Percentiles rank a stretch among this genome's conserved stretches.
Evolutionary conservation across 495 filamentous ascomycete species (phyloP).

Genomic region (Articulospora tetracladia): DNA sequence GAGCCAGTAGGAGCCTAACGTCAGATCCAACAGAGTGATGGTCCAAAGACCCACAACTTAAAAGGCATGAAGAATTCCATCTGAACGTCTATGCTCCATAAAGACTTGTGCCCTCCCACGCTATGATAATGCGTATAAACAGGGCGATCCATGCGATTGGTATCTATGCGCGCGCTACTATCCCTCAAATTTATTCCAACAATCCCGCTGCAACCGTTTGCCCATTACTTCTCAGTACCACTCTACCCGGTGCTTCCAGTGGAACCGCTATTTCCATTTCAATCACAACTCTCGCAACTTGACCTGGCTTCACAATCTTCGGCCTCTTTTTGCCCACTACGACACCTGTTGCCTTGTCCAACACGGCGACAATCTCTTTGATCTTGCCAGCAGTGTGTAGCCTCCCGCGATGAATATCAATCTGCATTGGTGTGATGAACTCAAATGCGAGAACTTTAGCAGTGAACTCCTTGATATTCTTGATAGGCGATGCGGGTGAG

Average conservation of each 20-base stretch:
- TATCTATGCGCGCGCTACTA: background rate
- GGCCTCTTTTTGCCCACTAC: slow-evolving; percentile 77
- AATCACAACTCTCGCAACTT: slow-evolving; percentile 63
- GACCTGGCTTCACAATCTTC: slow-evolving; percentile 70
- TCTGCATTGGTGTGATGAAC: slow-evolving; percentile 77
- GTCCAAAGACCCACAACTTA: too few species aligned
- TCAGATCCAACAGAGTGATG: too few species aligned
- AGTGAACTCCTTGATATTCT: slow-evolving; percentile 64
- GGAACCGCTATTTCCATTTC: slow-evolving; percentile 74
- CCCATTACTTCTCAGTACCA: slow-evolving; percentile 78
- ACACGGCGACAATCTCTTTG: slow-evolving; percentile 57
- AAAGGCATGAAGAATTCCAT: background rate
- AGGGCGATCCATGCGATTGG: background rate
- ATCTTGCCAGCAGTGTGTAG: slow-evolving; percentile 77
- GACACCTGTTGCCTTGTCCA: slow-evolving; percentile 66
- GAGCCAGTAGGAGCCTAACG: too few species aligned
- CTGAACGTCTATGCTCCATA: background rate
- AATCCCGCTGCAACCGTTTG: slow-evolving; percentile 84
- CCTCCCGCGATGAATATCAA: slow-evolving; percentile 84
- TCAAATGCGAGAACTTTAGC: slow-evolving; percentile 87
- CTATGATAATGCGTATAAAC: background rate
- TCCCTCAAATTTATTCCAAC: slow-evolving; percentile 53
- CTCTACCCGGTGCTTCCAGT: slow-evolving; percentile 68
- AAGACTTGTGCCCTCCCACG: background rate
- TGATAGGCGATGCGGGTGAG: slow-evolving; percentile 60